These are phyloP conservation scores for Erodium moschatum DNA, from an alignment of 441 rosid species.

Conservation along the genomic window DNA sequence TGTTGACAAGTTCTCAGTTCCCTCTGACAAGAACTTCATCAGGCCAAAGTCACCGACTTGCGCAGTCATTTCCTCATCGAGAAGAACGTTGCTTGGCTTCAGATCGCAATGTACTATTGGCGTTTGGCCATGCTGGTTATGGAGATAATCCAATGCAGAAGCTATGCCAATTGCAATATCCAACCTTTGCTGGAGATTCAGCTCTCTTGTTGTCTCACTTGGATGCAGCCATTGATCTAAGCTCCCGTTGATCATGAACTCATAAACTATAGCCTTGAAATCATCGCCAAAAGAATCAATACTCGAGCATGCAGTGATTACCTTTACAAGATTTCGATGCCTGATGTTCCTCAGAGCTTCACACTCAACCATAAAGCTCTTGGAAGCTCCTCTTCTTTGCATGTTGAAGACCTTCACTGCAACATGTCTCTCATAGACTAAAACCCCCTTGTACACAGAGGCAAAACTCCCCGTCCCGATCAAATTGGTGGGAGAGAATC, in stretches of 20 bases:
- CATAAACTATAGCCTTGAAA: slow-evolving; percentile 17
- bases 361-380: slow-evolving; percentile 17
- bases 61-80: slow-evolving; percentile 12
- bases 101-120: slow-evolving; percentile 9
- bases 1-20: accelerated
- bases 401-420: slow-evolving; percentile 18
- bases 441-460: slow-evolving; percentile 14
- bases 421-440: not conserved
- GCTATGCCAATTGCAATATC: not conserved
- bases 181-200: not conserved
- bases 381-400: slow-evolving; percentile 9
- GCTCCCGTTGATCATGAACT: slow-evolving; percentile 18
- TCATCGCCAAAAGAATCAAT: not conserved
- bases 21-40: not conserved
- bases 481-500: slow-evolving; percentile 10
- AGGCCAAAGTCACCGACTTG: slow-evolving; percentile 15
- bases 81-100: slow-evolving; percentile 15
- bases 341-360: not conserved
- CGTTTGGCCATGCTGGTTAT: slow-evolving; percentile 8
- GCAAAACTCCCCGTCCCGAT: slow-evolving; percentile 13
- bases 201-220: not conserved
- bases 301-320: slow-evolving; percentile 16
- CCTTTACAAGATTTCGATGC: slow-evolving; percentile 14
- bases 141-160: not conserved
- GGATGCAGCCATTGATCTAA: slow-evolving; percentile 8